Base-by-base conservation (phyloP, 148 eudicot genomes). In the Dysphania ambrosioides region DNA sequence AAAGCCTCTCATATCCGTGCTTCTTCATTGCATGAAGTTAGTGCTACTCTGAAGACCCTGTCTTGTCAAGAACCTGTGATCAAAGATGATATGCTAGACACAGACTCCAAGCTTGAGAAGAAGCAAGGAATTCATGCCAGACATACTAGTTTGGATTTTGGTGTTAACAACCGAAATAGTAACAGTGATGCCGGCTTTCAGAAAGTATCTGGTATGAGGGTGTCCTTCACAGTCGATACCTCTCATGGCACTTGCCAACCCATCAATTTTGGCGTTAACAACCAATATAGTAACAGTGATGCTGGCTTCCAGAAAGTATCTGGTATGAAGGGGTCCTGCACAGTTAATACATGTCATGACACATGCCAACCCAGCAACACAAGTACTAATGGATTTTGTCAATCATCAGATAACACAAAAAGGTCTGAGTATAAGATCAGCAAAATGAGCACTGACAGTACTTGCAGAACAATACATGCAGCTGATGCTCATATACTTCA, bases 11-110 rank as follows among this genome's bases (percentile, higher is more conserved):
- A 82, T 70, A 81, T 87, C 36, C 83, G 75, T 79, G 87, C 91
- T 68, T 87, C 84, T 72, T 87, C 93, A 67, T 83, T 84, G 75
- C 88, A 88, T 81, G 94, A 84, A 76, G 79, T 72, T 61, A 75
- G 81, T 74, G 80, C 78, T 66, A 41, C 66, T 57, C 85, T 72
- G 61, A 88, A 89, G 74, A 79, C 77, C 27, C 77, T 79, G 78
- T 67, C 70, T 36, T 77, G 41, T 30, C 71, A 74, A 38, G 65
- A 55, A 64, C 80, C 85, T 53, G 60, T 73, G 57, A 82, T 63
- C 56, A 73, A 62, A 60, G 81, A 81, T 68, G 85, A 72, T 62
- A 76, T 60, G 35, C 34, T 59, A 31, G 58, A 38, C 42, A 68
- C 23, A 44, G 72, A 61, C 70, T 74, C 35, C 47, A 59, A 40